Base-by-base conservation (phyloP, 257 asterid species). In the Vinca minor region DNA sequence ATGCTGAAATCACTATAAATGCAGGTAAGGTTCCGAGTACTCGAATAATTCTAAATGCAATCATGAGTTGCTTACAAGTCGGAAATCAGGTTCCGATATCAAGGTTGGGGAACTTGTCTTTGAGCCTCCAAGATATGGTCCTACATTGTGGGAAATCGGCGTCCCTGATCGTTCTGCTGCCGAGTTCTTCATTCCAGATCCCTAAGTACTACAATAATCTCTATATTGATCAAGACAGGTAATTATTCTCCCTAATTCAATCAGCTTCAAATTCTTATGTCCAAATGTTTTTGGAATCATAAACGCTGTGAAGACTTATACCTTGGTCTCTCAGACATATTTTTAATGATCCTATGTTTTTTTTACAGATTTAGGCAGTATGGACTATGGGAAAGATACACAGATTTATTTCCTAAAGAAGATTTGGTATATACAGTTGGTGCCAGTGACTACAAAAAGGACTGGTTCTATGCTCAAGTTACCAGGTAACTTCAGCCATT, bases 351-450 rank as follows among this genome's bases (percentile, higher is more conserved):
- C 63, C 2, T 74, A 45, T 39, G 70, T 49, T 53, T 58, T 44
- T 32, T 47, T n/a, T n/a, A n/a, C 83, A 91, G 97, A 74, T 91
- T 87, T 75, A 82, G 97, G 73, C 96, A 91, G 73, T 91, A 91
- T 39, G 97, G 97, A 66, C 42, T 91, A 31, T 91, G 96, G 97
- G 95, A 83, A 64, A 80, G 88, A 64, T 91, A 91, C 73, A 45
- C 78, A 20, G 94, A 87, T 1, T 63, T 87, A 63, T 85, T 85
- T 71, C 95, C 97, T 5, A 77, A 73, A 45, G 72, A 74, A 20
- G 96, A 91, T 77, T 67, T 87, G 57, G 84, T 82, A 3, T 91
- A 76, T 74, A 78, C 79, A 2, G 76, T 91, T 39, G 91, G 93
- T 23, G 81, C 65, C n/a, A 88, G 84, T 61, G 89, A 87, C 68